phyloP scores from a whole-genome alignment of 257 asterid genomes.

The Cordia subcordata region DNA sequence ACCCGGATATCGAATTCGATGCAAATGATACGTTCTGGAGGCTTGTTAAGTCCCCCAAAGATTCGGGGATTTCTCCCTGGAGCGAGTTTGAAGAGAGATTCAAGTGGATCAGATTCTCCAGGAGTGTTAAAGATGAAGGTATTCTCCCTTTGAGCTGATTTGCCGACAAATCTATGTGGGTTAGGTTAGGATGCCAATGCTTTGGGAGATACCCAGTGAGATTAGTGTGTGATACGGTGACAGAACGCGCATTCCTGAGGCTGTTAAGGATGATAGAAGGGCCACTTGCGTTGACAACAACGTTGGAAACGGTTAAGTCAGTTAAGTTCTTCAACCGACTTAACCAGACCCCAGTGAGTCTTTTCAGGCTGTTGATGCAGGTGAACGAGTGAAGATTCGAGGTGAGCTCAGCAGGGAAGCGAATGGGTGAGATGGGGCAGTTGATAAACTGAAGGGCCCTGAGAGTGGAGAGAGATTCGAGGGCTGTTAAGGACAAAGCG shows the following conservation, averaged over 20 bases:
- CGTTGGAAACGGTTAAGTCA: conserved; percentile 54
- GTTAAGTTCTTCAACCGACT: conserved; percentile 47
- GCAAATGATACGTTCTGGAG: conserved; percentile 59
- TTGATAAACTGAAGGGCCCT: conserved; percentile 49
- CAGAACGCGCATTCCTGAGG: conserved; percentile 41
- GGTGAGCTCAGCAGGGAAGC: conserved; percentile 62
- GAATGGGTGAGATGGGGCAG: conserved; percentile 71
- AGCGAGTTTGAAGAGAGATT: conserved; percentile 75
- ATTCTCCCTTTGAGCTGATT: conserved; percentile 63
- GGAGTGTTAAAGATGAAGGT: conserved; percentile 52
- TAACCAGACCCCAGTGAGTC: conserved; percentile 74
- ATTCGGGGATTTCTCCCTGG: conserved; percentile 54
- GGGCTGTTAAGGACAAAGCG: conserved; percentile 56
- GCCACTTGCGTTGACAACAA: conserved; percentile 51
- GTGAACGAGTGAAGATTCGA: conserved; percentile 61
- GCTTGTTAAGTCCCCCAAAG: conserved; percentile 65
- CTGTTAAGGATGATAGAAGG: conserved; percentile 45
- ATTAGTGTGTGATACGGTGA: conserved; percentile 60
- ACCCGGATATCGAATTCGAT: conserved; percentile 57
- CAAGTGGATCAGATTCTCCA: conserved; percentile 52
- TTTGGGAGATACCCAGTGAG: conserved; percentile 64
- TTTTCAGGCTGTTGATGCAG: conserved; percentile 58
- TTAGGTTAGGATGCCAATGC: conserved; percentile 67
- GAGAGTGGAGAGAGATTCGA: conserved; percentile 73
- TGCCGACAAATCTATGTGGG: conserved; percentile 58